Base-by-base conservation (phyloP, 805 yeast genomes). In the Sporopachydermia lactativora region DNA sequence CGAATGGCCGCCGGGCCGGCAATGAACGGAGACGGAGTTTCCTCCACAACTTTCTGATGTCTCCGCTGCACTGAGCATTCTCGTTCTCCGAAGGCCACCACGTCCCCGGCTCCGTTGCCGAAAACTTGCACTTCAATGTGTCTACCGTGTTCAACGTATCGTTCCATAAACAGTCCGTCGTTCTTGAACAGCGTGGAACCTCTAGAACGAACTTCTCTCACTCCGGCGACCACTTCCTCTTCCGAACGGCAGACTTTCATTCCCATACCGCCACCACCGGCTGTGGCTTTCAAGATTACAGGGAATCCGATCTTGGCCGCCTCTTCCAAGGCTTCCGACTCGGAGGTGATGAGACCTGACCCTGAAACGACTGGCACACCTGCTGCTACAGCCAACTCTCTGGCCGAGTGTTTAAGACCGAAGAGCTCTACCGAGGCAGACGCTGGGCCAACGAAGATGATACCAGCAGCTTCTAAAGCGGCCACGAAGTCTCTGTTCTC, bases 1-100 rank as follows among this genome's bases (percentile, higher is more conserved):
- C 37, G 35, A 8, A 8, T n/a, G n/a, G 8, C 8, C 42, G 75
- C 85, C 3, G 96, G 94, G 49, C 92, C 71, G 53, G 81, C 78
- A 15, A 50, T 46, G 40, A 52, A 52, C 8, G 57, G 55, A 45
- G 54, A 49, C 15, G 59, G 59, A 2, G 55, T 39, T 40, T 54
- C 58, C 42, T 54, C 59, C 34, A 54, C 48, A 15, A 54, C 56
- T 36, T 54, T 54, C 40, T 54, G 59, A 42, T 54, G 59, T 41
- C 59, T 51, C 42, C 59, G 51, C 42, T 54, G 59, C 28, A 54
- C 49, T 2, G 58, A 54, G 41, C 59, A 54, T 37, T 54, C 59
- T 35, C 59, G 48, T 43, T 54, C 59, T 18, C 55, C 57, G 38
- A 45, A 52, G 1, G 54, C 43, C 4, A 53, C 42, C 16, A 54